These are phyloP conservation scores for Mycena amicta DNA, from an alignment of 768 basidiomycete species.

Conservation along the genomic window DNA sequence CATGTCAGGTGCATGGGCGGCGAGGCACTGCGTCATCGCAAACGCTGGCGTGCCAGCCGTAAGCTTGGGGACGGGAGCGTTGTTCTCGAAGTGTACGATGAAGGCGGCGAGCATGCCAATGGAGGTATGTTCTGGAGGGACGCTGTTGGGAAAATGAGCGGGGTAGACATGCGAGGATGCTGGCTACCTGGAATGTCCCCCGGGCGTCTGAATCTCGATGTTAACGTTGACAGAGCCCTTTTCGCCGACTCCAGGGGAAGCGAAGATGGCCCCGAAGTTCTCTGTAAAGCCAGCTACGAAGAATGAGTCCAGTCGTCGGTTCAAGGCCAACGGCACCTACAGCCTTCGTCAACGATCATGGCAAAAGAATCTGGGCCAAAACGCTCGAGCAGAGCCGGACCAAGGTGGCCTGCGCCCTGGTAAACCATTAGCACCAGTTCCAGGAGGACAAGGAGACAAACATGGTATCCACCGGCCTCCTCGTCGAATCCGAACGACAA, in stretches of 20 bases:
- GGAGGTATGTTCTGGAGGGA: constrained; percentile 30
- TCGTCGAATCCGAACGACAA: constrained; percentile 57
- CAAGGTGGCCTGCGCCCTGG: constrained; percentile 44
- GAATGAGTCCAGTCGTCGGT: too few relatives aligned
- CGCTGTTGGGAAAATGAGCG: background rate
- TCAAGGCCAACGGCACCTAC: too few relatives aligned
- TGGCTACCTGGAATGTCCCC: constrained; percentile 68
- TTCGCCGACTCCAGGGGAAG: constrained; percentile 48
- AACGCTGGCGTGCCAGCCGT: constrained; percentile 34
- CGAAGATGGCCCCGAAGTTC: constrained; percentile 38
- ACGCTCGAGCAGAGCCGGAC: constrained; percentile 38
- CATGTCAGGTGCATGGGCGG: constrained; percentile 48
- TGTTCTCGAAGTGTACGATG: constrained; percentile 50
- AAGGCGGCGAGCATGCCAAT: constrained; percentile 62
- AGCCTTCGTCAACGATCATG: constrained; percentile 68
- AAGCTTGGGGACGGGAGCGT: constrained; percentile 43
- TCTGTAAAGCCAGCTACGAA: constrained; percentile 11
- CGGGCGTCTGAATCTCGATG: constrained; percentile 45
- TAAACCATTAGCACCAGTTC: background rate
- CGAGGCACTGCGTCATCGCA: constrained; percentile 45
- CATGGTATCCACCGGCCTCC: constrained; percentile 43
- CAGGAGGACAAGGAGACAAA: constrained; percentile 8
- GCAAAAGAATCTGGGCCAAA: constrained; percentile 61
- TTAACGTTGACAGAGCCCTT: constrained; percentile 50
- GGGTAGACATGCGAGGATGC: constrained; percentile 25